Evolutionary conservation across 345 rosid species (phyloP).

Genomic region (Hirschfeldia incana): DNA sequence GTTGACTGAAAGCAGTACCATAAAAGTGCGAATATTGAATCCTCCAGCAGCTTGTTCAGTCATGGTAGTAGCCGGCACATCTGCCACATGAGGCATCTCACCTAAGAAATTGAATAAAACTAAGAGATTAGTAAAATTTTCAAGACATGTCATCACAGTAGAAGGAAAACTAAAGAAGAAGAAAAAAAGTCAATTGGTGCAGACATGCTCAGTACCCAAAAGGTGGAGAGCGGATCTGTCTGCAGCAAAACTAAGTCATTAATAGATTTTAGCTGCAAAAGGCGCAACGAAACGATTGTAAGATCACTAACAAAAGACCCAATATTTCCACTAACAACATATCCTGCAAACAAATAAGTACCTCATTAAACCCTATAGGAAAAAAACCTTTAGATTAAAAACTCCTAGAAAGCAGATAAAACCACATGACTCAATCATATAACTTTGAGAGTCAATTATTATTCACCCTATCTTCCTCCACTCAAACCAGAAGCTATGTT

Average conservation of each 20-base stretch:
- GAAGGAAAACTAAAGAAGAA: not conserved
- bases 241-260: slow-evolving; percentile 41
- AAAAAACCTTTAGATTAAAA: not conserved
- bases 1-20: slow-evolving; percentile 39
- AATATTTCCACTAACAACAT: not conserved
- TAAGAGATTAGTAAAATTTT: not conserved
- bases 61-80: slow-evolving; percentile 23
- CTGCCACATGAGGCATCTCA: slow-evolving; percentile 24
- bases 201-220: slow-evolving; percentile 38
- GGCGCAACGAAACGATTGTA: slow-evolving; percentile 25
- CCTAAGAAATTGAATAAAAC: slow-evolving; percentile 41
- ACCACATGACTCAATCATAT: not conserved
- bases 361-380: not conserved
- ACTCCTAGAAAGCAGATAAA: not conserved
- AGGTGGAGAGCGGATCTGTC: slow-evolving; percentile 40
- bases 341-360: not conserved
- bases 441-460: not conserved
- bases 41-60: slow-evolving; percentile 34
- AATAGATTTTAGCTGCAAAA: slow-evolving; percentile 39
- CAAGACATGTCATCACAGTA: not conserved
- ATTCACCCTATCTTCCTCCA: not conserved
- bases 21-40: slow-evolving; percentile 25
- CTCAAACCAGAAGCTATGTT: not conserved
- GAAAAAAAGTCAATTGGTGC: slow-evolving; percentile 13
- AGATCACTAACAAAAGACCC: slow-evolving; percentile 12